Base-by-base conservation (phyloP, 2,329 filamentous ascomycete species). In the Colletotrichum eleusines region DNA sequence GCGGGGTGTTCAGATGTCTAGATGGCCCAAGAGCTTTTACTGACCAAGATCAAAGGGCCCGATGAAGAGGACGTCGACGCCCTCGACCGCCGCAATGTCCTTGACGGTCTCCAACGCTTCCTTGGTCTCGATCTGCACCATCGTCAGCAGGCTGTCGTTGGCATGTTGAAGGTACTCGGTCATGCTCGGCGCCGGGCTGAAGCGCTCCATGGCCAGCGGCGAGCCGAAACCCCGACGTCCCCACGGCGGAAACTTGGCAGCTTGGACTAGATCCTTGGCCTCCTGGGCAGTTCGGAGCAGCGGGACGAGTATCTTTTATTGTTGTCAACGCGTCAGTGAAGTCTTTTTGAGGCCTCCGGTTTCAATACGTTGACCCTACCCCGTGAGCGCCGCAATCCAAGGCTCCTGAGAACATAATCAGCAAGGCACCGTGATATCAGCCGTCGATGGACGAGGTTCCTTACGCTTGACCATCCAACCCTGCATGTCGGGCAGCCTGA, bases 121-220 rank as follows among this genome's bases (percentile, higher is more conserved):
- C 71, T 83, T 81, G 0, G 90, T 91, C 80, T 92, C 90, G 63
- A 92, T 91, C 78, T 92, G 90, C 14, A 91, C 88, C 80, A 91
- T 90, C 20, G 88, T 90, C 69, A 92, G 77, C 28, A 92, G 82
- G 38, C 84, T 84, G 11, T 84, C 82, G 75, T 89, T 89, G 57
- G 87, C 87, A 28, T 87, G 83, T 74, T 87, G 84, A 61, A 89
- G 83, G 73, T 89, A 90, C 71, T 88, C 85, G 16, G 85, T 84
- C 71, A 86, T 83, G 14, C 80, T 83, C n/a, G 86, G 81, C 9
- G 80, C 76, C 1, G 84, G 81, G 46, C 78, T 76, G 75, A 87
- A 88, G 40, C 82, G 81, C 68, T 85, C 84, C 80, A 85, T 83
- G 4, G 85, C 80, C 65, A 89, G 87, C 7, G 87, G 86, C 20